Base-by-base conservation (phyloP, 2,329 filamentous ascomycete species). In the Penicillium thymicola region DNA sequence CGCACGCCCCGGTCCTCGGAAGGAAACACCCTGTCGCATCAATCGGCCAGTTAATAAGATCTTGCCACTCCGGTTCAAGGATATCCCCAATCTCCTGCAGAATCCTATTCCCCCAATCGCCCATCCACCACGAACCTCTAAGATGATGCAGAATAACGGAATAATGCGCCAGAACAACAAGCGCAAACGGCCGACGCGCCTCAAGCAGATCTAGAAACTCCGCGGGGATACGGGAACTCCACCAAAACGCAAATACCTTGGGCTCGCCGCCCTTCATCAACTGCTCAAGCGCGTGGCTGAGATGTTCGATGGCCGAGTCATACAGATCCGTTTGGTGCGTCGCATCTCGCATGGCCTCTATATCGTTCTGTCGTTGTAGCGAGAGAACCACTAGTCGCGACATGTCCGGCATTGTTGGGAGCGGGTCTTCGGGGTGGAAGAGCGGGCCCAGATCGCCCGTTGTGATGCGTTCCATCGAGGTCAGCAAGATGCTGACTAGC, bases 101-200 rank as follows among this genome's bases (percentile, higher is more conserved):
- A 64, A 90, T 84, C 54, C 84, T 81, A 16, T 82, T 80, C 8
- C 86, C 82, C 65, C 88, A 86, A 38, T 87, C 85, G 21, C 85
- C 80, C 28, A 89, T 75, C 87, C 88, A 90, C 88, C 88, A 90
- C 16, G 85, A 76, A 16, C 78, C 71, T 58, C 87, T 82, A 59
- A 88, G 76, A 34, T 80, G 80, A 66, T 86, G 86, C 45, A 89
- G 76, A 4, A 77, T 55, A 9, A 79, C 73, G 0, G 72, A 72
- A 57, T 75, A 79, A 57, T 80, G 73, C 2, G 75, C 76, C 5
- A 79, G 66, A 16, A 79, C 67, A 14, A 76, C 70, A 10, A 80
- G 59, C 1, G 77, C 75, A 55, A 79, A 75, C 0, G 76, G 75
- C 18, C 66, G 63, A 18, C 72, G 68, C 50, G 72, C 66, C 14